Conservation (phyloP, 129 eudicot species). For the Tanacetum coccineum region DNA sequence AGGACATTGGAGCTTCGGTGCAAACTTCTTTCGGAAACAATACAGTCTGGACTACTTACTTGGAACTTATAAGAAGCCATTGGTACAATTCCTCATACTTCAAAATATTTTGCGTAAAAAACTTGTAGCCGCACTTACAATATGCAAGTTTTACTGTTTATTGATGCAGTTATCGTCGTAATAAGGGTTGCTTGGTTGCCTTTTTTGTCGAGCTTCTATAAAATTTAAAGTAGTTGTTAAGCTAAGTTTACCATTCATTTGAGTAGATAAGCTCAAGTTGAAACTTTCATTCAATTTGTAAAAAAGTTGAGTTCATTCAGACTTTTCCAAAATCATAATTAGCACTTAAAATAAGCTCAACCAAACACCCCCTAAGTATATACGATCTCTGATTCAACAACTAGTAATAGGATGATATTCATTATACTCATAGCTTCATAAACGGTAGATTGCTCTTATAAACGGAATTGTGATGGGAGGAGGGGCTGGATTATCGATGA, state of each 20-base stretch:
- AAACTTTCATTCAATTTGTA: no score
- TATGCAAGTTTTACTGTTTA: not conserved
- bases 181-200: no score
- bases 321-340: no score
- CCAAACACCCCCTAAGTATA: no score
- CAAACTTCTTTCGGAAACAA: conserved; percentile 34
- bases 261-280: no score
- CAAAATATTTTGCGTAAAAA: not conserved
- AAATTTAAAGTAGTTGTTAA: no score
- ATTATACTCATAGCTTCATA: not conserved
- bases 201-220: no score
- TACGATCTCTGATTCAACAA: no score
- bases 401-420: no score
- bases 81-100: conserved; percentile 16
- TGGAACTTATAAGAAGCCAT: conserved; percentile 41
- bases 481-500: conserved; percentile 52
- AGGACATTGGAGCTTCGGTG: conserved; percentile 35
- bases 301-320: no score
- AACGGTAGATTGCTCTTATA: conserved; percentile 26
- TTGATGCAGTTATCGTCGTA: not conserved
- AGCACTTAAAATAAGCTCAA: no score
- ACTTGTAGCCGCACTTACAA: not conserved
- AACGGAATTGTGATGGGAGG: conserved; percentile 59
- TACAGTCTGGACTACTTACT: conserved; percentile 39
- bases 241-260: no score